Conservation (phyloP, 306 rosid genomes). For the Ziziphus jujuba region DNA sequence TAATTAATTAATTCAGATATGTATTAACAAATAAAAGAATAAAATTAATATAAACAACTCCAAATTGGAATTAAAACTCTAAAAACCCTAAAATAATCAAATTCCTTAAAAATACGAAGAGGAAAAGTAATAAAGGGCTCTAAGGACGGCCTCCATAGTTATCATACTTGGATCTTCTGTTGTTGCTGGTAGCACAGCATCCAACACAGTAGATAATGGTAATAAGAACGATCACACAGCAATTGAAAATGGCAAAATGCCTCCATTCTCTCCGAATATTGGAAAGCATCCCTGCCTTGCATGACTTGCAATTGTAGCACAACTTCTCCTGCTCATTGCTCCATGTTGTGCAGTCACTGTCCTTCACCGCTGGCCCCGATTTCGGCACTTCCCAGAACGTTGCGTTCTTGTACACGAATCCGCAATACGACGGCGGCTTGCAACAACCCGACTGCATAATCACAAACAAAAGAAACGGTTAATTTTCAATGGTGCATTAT, state of each 20-base stretch:
- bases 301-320: slow-evolving; percentile 80
- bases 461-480: background rate
- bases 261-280: slow-evolving; percentile 68
- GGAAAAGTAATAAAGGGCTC: background rate
- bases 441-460: slow-evolving; percentile 70
- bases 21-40: no score
- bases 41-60: no score
- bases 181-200: slow-evolving; percentile 70
- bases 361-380: slow-evolving; percentile 36
- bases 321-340: slow-evolving; percentile 44
- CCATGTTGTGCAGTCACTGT: slow-evolving; percentile 67
- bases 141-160: slow-evolving; percentile 36
- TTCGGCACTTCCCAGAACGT: slow-evolving; percentile 67
- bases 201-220: slow-evolving; percentile 61
- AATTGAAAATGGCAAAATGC: slow-evolving; percentile 50
- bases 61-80: no score
- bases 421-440: slow-evolving; percentile 78
- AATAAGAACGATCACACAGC: slow-evolving; percentile 30
- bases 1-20: no score
- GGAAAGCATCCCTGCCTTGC: slow-evolving; percentile 76
- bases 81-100: no score
- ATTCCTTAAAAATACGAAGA: background rate
- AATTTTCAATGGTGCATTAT: background rate
- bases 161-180: slow-evolving; percentile 10
- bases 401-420: slow-evolving; percentile 58